These are phyloP conservation scores for Morella rubra DNA, from an alignment of 306 rosid species.

Conservation along the genomic window DNA sequence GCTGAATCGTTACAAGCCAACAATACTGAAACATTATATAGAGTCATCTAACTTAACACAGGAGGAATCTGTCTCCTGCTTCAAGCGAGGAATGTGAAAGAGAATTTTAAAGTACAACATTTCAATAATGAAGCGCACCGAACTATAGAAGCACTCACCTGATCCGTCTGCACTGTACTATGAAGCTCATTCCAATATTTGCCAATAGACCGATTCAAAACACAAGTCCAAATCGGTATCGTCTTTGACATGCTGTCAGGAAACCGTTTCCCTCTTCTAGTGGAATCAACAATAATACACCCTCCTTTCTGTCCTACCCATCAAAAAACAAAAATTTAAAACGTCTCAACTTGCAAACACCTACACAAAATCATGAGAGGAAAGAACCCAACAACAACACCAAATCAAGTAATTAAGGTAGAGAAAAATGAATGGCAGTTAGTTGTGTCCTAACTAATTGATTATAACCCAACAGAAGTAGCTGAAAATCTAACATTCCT, in stretches of 20 bases:
- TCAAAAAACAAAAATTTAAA: slow-evolving; percentile 19
- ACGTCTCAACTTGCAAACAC: neutral
- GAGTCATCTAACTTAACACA: neutral
- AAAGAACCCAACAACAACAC: neutral
- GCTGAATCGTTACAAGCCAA: no score
- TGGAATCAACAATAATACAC: slow-evolving; percentile 83
- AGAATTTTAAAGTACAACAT: no score
- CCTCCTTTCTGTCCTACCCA: slow-evolving; percentile 88
- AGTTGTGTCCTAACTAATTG: neutral
- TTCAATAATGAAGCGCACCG: no score
- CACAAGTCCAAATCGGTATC: slow-evolving; percentile 89
- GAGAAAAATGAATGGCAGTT: neutral
- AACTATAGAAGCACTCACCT: slow-evolving; percentile 37
- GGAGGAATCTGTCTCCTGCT: no score
- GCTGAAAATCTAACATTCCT: neutral
- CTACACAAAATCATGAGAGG: neutral
- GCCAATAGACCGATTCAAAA: slow-evolving; percentile 68
- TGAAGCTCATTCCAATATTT: slow-evolving; percentile 38
- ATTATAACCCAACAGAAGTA: neutral
- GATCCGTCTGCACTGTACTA: slow-evolving; percentile 16
- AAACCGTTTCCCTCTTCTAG: slow-evolving; percentile 83
- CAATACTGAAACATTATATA: neutral
- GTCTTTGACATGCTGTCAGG: slow-evolving; percentile 99
- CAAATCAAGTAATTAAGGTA: neutral
- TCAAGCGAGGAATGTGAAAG: no score